Conservation (phyloP, 2,329 filamentous ascomycete species). For the Aspergillus felis region DNA sequence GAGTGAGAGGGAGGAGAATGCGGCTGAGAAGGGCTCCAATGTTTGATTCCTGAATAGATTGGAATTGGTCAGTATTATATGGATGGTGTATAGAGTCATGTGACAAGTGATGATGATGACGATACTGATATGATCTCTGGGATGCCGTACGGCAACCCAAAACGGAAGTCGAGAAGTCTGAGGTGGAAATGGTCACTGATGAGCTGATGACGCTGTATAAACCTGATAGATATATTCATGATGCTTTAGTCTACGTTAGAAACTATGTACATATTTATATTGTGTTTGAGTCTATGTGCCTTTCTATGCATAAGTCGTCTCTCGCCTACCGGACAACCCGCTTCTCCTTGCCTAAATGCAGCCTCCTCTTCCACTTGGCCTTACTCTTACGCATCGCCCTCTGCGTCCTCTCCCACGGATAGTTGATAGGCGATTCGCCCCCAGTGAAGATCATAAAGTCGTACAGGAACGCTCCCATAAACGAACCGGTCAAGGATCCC, state of each 20-base stretch:
- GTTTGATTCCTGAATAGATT: not conserved
- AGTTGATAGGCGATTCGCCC: slow-evolving; percentile 50
- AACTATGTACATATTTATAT: not conserved
- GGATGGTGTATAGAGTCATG: too few species aligned
- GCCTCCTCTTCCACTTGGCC: slow-evolving; percentile 26
- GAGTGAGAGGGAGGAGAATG: slow-evolving; percentile 1
- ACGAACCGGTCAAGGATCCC: slow-evolving; percentile 36
- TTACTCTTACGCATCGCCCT: slow-evolving; percentile 44
- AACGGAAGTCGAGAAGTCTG: too few species aligned
- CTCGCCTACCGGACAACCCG: not conserved
- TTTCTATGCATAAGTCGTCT: too few species aligned
- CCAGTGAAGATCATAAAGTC: slow-evolving; percentile 50
- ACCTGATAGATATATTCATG: not conserved
- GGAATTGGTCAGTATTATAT: not conserved
- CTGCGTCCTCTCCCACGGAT: slow-evolving; percentile 43
- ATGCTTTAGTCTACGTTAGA: not conserved
- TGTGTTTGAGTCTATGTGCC: too few species aligned
- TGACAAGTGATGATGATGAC: not conserved
- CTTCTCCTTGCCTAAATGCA: slow-evolving; percentile 20
- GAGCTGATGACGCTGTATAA: not conserved
- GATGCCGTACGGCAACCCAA: not conserved
- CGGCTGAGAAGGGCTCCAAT: not conserved
- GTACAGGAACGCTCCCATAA: slow-evolving; percentile 48
- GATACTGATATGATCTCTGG: too few species aligned
- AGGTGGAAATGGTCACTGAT: too few species aligned